A percentile compares a stretch with the other conserved stretches of the same genome.
Evolutionary conservation across 75 land plant genomes (phyloP).

Genomic region (Sequoia sempervirens): DNA sequence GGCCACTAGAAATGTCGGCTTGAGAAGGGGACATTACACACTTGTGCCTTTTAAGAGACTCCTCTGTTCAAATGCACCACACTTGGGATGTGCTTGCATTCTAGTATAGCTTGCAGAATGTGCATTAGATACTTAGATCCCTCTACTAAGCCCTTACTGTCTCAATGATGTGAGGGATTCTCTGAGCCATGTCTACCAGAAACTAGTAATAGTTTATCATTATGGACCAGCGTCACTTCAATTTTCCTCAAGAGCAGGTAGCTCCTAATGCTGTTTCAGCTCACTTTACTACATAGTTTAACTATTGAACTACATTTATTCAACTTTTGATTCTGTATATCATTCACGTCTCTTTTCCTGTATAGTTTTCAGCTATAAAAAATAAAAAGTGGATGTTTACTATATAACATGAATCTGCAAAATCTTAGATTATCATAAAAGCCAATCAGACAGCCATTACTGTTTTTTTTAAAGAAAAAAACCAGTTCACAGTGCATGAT

Average conservation of each 20-base stretch:
- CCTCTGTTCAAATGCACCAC: neutral
- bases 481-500: neutral
- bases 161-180: neutral
- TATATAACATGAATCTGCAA: neutral
- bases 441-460: no score
- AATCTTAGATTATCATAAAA: neutral
- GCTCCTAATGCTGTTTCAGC: neutral
- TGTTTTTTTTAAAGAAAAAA: neutral
- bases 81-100: neutral
- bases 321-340: neutral
- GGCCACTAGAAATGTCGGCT: no score
- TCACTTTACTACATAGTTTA: neutral
- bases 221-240: neutral
- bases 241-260: neutral
- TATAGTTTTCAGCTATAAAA: neutral
- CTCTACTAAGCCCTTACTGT: neutral
- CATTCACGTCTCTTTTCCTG: neutral
- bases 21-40: no score
- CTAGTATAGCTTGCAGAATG: no score
- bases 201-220: no score
- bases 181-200: neutral
- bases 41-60: neutral
- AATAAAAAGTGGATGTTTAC: neutral
- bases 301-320: no score
- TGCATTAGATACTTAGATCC: neutral